These are phyloP conservation scores for Phytophthora pluvialis DNA, from an alignment of 352 stramenopile genomes.

Conservation along the genomic window DNA sequence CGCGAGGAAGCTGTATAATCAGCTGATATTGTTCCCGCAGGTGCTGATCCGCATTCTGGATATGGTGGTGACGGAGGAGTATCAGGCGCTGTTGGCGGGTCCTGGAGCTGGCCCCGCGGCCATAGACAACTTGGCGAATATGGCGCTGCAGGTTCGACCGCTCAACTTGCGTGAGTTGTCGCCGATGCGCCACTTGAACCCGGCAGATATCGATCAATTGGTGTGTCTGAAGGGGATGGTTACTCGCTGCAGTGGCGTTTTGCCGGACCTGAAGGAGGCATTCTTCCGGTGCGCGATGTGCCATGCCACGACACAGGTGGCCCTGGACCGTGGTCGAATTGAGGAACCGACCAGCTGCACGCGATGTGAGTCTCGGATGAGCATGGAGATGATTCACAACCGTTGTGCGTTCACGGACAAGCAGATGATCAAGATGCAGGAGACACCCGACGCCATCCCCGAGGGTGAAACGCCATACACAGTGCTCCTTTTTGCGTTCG, in stretches of 20 bases:
- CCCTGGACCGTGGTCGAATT: conserved; percentile 96
- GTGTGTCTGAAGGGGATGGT: conserved; percentile 98
- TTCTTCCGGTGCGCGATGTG: conserved; percentile 97
- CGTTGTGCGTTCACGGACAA: conserved; percentile 98
- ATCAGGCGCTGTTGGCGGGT: conserved; percentile 52
- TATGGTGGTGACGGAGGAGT: conserved; percentile 95
- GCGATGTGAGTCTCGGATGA: conserved; percentile 90
- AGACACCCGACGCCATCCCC: conserved; percentile 98
- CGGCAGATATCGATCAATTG: conserved; percentile 97
- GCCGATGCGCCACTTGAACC: conserved; percentile 96
- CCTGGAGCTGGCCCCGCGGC: conserved; percentile 35
- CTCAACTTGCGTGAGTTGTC: conserved; percentile 96
- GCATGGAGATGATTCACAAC: conserved; percentile 98
- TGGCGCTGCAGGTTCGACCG: conserved; percentile 95
- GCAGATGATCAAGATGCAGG: conserved; percentile 98
- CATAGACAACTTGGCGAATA: conserved; percentile 53
- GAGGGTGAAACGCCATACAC: conserved; percentile 98
- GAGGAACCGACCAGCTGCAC: conserved; percentile 93
- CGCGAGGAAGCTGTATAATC: conserved; percentile 94
- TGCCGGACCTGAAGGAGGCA: conserved; percentile 98
- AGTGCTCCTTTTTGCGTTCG: conserved; percentile 98
- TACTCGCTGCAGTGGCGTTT: conserved; percentile 95
- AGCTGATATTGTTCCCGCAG: conserved; percentile 96
- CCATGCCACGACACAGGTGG: conserved; percentile 88
- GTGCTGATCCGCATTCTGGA: conserved; percentile 97